These are phyloP conservation scores for Cladosporium austrohemisphaericum DNA, from an alignment of 2,329 filamentous ascomycete genomes.

Conservation along the genomic window DNA sequence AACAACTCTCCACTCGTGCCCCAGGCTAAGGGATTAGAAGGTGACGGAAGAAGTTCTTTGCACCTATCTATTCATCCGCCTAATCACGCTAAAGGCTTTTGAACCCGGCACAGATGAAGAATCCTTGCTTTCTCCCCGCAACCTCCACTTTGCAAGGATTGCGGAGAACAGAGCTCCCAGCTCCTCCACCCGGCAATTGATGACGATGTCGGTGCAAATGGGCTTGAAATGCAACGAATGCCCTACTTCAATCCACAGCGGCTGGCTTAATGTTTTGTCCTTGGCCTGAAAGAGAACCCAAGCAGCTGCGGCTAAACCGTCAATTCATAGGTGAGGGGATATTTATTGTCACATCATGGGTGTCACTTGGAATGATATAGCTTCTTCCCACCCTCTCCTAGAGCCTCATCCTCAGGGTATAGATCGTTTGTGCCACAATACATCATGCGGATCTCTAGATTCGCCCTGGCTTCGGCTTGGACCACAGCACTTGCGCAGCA, in stretches of 20 bases:
- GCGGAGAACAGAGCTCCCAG: not conserved
- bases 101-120: slow-evolving; percentile 1
- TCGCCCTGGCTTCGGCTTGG: slow-evolving; percentile 1
- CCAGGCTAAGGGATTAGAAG: not conserved
- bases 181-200: slow-evolving; percentile 6
- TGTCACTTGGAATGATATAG: too few relatives aligned
- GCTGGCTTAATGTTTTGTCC: not conserved
- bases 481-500: slow-evolving; percentile 22
- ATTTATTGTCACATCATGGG: too few relatives aligned
- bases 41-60: slow-evolving; percentile 1
- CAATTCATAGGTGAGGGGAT: too few relatives aligned
- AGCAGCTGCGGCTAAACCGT: too few relatives aligned
- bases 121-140: slow-evolving; percentile 2
- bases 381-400: too few relatives aligned
- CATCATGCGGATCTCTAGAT: not conserved
- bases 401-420: too few relatives aligned
- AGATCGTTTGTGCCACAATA: too few relatives aligned
- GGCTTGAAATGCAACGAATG: not conserved
- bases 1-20: slow-evolving; percentile 1
- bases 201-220: not conserved
- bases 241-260: not conserved
- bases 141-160: not conserved
- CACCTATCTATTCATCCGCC: slow-evolving; percentile 8
- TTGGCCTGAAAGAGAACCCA: too few relatives aligned
- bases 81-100: not conserved